phyloP scores from a whole-genome alignment of 305 asterid species.

The Fraxinus albicans region DNA sequence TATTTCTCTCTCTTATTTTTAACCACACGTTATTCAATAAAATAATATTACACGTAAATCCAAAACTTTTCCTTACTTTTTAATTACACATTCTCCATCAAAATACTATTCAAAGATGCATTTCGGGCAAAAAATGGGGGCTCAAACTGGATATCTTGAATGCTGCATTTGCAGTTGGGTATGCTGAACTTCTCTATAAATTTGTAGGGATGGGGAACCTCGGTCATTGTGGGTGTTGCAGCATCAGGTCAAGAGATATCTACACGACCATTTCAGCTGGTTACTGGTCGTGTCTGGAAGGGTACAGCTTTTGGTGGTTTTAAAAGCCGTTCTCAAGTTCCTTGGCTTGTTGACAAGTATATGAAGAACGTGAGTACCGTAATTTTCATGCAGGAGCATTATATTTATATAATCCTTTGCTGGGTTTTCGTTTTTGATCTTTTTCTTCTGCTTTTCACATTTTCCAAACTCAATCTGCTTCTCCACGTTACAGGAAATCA shows the following conservation, averaged over 20 bases:
- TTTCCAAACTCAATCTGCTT: neutral
- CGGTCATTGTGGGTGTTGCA: constrained; percentile 98
- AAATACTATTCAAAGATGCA: neutral
- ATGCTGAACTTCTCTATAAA: constrained; percentile 27
- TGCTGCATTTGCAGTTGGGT: neutral
- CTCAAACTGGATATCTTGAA: neutral
- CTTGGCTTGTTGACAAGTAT: constrained; percentile 96
- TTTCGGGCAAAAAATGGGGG: neutral
- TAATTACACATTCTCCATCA: neutral
- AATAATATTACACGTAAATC: no score
- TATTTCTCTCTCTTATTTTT: neutral
- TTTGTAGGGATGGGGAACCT: constrained; percentile 95
- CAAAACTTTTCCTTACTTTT: no score
- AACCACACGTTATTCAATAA: neutral
- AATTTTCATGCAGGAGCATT: neutral
- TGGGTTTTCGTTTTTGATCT: neutral
- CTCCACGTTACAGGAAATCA: constrained; percentile 71
- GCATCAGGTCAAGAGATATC: constrained; percentile 99
- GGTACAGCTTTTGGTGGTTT: constrained; percentile 99
- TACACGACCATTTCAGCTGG: constrained; percentile 98
- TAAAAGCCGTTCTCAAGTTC: constrained; percentile 97
- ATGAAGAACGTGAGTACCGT: constrained; percentile 67
- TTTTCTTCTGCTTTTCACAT: neutral
- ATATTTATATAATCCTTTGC: neutral
- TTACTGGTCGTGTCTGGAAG: constrained; percentile 99